phyloP scores from a whole-genome alignment of 148 eudicot species.

The Drosera capensis region DNA sequence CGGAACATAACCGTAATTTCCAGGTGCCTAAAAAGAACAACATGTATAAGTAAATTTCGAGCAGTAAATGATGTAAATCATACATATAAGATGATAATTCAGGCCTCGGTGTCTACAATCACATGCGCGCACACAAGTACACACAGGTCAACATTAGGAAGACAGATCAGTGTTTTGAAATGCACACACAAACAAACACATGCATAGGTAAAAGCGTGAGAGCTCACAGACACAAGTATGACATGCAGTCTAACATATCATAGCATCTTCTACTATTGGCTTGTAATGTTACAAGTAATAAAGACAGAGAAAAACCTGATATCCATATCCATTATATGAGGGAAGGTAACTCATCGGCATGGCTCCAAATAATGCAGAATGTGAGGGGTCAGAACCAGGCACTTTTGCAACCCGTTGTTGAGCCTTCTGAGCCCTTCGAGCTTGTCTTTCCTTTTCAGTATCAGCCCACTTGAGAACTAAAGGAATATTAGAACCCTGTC shows the following conservation, averaged over 20 bases:
- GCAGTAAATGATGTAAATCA: neutral
- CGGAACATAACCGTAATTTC: conserved; percentile 73
- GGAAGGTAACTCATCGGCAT: conserved; percentile 76
- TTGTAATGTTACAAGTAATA: neutral
- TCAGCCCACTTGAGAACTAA: conserved; percentile 97
- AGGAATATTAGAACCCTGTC: conserved; percentile 76
- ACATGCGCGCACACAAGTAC: too few species aligned
- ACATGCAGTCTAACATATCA: too few species aligned
- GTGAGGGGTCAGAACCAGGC: conserved; percentile 36
- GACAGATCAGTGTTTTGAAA: too few species aligned
- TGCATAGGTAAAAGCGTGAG: too few species aligned
- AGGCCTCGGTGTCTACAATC: too few species aligned
- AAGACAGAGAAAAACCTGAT: conserved; percentile 46
- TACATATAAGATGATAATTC: too few species aligned
- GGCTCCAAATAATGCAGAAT: conserved; percentile 54
- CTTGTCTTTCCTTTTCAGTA: conserved; percentile 90
- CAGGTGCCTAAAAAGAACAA: conserved; percentile 41
- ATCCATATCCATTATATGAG: conserved; percentile 80
- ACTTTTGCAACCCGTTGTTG: conserved; percentile 33
- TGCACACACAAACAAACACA: too few species aligned
- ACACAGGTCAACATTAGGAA: too few species aligned
- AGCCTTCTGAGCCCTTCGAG: conserved; percentile 73
- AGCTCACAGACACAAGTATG: neutral
- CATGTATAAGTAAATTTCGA: neutral
- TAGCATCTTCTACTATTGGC: too few species aligned